A percentile compares a stretch with the other conserved stretches of the same genome.
phyloP scores from a whole-genome alignment of 139 green algal genomes.

The Tetradesmus lagerheimii region DNA sequence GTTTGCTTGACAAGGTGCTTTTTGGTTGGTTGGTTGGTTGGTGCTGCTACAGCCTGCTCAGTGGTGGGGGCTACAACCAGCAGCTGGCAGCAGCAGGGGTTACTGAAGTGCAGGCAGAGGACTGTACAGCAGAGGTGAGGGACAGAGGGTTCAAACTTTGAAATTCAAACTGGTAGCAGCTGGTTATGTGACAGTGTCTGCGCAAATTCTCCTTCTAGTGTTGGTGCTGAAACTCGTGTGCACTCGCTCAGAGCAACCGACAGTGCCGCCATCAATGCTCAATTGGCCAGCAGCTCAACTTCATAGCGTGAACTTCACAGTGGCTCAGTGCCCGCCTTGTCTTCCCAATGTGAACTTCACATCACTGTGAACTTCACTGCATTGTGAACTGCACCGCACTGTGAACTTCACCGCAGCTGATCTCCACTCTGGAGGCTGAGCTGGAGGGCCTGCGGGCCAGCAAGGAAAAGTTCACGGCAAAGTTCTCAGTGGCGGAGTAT shows the following conservation, averaged over 20 bases:
- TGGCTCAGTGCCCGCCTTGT: no score
- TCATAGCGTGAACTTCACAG: no score
- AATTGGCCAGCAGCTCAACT: no score
- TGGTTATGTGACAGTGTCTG: no score
- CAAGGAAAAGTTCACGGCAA: constrained; percentile 56
- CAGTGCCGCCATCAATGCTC: no score
- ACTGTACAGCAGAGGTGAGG: constrained; percentile 54
- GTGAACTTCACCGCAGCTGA: constrained; percentile 61
- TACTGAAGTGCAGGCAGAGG: constrained; percentile 59
- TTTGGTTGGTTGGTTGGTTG: neutral
- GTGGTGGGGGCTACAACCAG: constrained; percentile 62
- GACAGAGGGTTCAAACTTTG: no score
- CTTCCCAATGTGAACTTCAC: neutral
- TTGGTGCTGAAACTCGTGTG: no score
- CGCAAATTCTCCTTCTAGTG: no score
- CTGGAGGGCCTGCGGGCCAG: constrained; percentile 53
- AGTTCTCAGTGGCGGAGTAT: constrained; percentile 66
- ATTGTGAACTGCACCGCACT: neutral
- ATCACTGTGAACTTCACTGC: neutral
- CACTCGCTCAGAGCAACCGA: no score
- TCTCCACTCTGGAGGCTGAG: constrained; percentile 63
- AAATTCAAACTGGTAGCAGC: no score
- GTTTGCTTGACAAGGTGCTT: neutral
- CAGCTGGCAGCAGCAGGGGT: constrained; percentile 78
- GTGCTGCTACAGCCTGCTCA: constrained; percentile 82